phyloP scores from a whole-genome alignment of 2,329 filamentous ascomycete species.

The Aspergillus flavus region DNA sequence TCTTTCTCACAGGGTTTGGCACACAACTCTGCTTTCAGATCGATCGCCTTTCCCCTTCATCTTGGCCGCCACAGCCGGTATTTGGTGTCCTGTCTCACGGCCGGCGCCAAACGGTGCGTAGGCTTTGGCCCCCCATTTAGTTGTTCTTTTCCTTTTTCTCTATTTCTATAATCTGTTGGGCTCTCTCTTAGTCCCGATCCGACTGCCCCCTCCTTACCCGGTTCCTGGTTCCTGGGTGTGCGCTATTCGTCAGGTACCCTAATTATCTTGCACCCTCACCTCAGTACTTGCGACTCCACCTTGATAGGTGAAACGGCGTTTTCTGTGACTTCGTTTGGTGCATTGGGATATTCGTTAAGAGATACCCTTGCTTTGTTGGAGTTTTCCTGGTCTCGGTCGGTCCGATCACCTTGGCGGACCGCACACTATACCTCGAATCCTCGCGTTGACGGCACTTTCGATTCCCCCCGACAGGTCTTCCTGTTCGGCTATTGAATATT shows the following conservation, averaged over 20 bases:
- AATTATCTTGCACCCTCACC: constrained; percentile 13
- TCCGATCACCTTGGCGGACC: constrained; percentile 31
- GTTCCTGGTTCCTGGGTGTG: constrained; percentile 19
- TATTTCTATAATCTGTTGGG: constrained; percentile 18
- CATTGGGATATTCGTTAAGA: constrained; percentile 35
- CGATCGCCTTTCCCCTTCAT: constrained; percentile 35
- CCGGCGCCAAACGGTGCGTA: constrained; percentile 51
- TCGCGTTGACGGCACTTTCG: constrained; percentile 39
- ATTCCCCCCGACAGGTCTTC: constrained; percentile 26
- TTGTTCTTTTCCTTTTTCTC: constrained; percentile 25
- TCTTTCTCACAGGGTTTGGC: constrained; percentile 26
- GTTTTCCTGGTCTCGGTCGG: constrained; percentile 30
- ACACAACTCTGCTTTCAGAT: constrained; percentile 34
- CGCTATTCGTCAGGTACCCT: constrained; percentile 5
- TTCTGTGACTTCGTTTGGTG: constrained; percentile 23
- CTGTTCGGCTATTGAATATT: constrained; percentile 23
- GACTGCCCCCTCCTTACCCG: constrained; percentile 16
- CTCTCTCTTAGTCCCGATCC: constrained; percentile 20
- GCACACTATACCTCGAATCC: constrained; percentile 24
- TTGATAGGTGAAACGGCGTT: constrained; percentile 29
- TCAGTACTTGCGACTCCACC: constrained; percentile 23
- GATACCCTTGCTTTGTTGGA: constrained; percentile 40
- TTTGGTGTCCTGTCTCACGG: constrained; percentile 50
- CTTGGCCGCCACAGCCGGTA: constrained; percentile 49
- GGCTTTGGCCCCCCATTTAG: constrained; percentile 43